Conservation (phyloP, 1,284 basidiomycete genomes). For the Moesziomyces antarcticus region DNA sequence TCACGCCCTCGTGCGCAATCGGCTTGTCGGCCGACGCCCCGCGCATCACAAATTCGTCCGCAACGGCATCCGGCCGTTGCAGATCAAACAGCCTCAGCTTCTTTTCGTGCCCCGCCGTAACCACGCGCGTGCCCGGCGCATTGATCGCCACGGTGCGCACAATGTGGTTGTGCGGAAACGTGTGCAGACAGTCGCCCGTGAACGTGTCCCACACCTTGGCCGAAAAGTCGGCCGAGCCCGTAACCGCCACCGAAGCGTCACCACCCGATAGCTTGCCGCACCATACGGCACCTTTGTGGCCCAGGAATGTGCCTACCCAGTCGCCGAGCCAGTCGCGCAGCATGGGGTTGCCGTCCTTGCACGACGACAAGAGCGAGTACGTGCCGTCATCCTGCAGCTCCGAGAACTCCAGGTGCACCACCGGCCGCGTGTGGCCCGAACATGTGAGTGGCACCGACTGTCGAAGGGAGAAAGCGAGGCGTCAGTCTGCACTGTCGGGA, state of each 20-base stretch:
- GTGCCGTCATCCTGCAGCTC: slow-evolving; percentile 74
- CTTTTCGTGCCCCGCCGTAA: slow-evolving; percentile 98
- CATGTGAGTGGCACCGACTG: slow-evolving; percentile 70
- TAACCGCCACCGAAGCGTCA: slow-evolving; percentile 78
- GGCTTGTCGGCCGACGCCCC: slow-evolving; percentile 24
- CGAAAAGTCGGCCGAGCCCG: slow-evolving; percentile 96
- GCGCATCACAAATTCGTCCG: slow-evolving; percentile 78
- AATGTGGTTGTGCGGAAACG: slow-evolving; percentile 97
- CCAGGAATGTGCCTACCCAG: slow-evolving; percentile 98
- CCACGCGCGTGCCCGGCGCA: slow-evolving; percentile 75
- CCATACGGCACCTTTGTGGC: slow-evolving; percentile 99
- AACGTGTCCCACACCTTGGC: slow-evolving; percentile 99
- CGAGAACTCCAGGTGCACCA: slow-evolving; percentile 93
- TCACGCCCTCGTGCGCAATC: slow-evolving; percentile 80
- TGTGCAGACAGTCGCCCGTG: slow-evolving; percentile 84
- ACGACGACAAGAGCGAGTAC: slow-evolving; percentile 64
- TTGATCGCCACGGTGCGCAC: slow-evolving; percentile 92
- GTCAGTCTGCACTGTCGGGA: not conserved
- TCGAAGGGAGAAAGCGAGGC: no score
- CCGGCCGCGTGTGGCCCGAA: slow-evolving; percentile 76
- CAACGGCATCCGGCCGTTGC: slow-evolving; percentile 76
- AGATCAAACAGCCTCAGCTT: slow-evolving; percentile 95
- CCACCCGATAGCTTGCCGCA: slow-evolving; percentile 87
- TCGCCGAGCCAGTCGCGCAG: slow-evolving; percentile 76
- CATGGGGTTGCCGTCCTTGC: slow-evolving; percentile 68